phyloP scores from a whole-genome alignment of 148 eudicot genomes.

The Nepenthes gracilis region DNA sequence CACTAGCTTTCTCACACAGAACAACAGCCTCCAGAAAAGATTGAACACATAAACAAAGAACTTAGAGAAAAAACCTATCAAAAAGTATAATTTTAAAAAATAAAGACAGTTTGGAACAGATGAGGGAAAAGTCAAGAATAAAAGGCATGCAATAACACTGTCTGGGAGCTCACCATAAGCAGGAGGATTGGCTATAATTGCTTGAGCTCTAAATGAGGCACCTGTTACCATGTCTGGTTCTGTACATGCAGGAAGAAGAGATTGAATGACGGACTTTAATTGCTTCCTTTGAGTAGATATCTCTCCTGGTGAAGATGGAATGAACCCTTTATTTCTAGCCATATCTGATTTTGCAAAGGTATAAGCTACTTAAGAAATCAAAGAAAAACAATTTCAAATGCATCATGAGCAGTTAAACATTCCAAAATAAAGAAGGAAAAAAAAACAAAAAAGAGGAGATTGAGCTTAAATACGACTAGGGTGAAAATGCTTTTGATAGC shows the following conservation, averaged over 20 bases:
- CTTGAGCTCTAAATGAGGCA: constrained; percentile 74
- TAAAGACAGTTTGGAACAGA: no score
- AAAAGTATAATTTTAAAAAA: no score
- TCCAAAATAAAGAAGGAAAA: no score
- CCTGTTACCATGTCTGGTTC: constrained; percentile 67
- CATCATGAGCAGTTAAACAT: neutral
- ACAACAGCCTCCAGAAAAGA: no score
- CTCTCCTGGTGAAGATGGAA: constrained; percentile 73
- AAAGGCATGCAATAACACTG: neutral
- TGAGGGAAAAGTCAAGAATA: neutral
- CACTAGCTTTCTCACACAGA: no score
- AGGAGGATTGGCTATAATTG: constrained; percentile 90
- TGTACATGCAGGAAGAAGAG: constrained; percentile 85
- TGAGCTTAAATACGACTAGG: no score
- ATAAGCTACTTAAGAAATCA: neutral
- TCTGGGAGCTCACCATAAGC: constrained; percentile 60
- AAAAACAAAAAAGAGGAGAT: no score
- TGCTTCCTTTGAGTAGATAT: constrained; percentile 70
- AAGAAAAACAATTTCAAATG: neutral
- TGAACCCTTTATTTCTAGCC: constrained; percentile 80
- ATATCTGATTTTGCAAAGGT: constrained; percentile 42
- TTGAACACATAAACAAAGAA: no score
- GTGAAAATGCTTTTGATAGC: no score
- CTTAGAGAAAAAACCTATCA: no score
- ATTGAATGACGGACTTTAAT: constrained; percentile 62